Evolutionary conservation across 306 rosid species (phyloP).

Genomic region (Vigna mungo): DNA sequence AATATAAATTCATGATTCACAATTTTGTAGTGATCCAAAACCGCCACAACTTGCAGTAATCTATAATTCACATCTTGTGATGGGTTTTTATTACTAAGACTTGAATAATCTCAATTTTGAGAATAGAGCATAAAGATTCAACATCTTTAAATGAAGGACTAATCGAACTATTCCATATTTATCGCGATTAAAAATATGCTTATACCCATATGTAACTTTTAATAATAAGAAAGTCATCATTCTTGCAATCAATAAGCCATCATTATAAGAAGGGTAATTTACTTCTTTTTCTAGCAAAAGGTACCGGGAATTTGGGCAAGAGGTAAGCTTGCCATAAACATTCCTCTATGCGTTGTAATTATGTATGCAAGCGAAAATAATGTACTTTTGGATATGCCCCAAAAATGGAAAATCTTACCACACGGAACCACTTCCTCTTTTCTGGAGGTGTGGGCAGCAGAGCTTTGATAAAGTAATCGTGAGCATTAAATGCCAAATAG

Average conservation of each 20-base stretch:
- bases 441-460: conserved; percentile 69
- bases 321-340: background rate
- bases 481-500: conserved; percentile 93
- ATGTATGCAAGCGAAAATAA: conserved; percentile 36
- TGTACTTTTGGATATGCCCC: background rate
- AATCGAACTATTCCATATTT: too few relatives aligned
- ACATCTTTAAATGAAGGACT: too few relatives aligned
- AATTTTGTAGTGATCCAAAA: too few relatives aligned
- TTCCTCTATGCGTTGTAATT: conserved; percentile 13
- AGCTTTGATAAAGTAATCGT: conserved; percentile 63
- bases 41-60: too few relatives aligned
- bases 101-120: too few relatives aligned
- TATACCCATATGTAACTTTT: background rate
- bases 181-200: too few relatives aligned
- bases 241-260: background rate
- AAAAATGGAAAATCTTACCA: conserved; percentile 67
- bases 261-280: background rate
- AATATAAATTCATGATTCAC: too few relatives aligned
- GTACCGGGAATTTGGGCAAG: conserved; percentile 14
- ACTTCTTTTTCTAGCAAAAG: background rate
- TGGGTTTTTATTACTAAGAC: too few relatives aligned
- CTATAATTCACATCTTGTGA: too few relatives aligned
- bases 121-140: too few relatives aligned
- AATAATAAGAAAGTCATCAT: conserved; percentile 3
- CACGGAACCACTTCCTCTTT: conserved; percentile 79